A percentile compares a stretch with the other conserved stretches of the same genome.
Evolutionary conservation across 2,329 filamentous ascomycete species (phyloP).

Genomic region (Arthrobotrys musiformis): DNA sequence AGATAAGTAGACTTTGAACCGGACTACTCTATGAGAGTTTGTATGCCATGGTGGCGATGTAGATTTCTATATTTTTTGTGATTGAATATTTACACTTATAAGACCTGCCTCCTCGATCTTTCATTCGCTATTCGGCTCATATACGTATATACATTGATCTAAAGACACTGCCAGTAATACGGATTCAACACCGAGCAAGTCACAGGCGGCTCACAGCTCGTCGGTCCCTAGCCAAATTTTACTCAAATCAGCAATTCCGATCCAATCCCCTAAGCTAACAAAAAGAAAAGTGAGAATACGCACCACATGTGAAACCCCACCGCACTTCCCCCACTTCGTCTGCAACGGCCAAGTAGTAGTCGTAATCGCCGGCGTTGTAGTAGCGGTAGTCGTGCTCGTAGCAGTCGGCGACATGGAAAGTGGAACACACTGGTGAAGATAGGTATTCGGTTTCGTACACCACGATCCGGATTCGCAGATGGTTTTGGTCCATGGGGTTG

Average conservation of each 20-base stretch:
- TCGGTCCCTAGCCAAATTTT: conserved; percentile 6
- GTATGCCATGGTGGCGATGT: too few relatives aligned
- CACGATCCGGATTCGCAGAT: conserved; percentile 9
- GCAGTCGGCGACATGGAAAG: neutral
- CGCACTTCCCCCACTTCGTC: conserved; percentile 24
- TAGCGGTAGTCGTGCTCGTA: neutral
- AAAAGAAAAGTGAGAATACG: neutral
- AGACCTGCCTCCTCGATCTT: too few relatives aligned
- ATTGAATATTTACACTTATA: too few relatives aligned
- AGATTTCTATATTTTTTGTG: too few relatives aligned
- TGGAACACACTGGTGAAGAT: conserved; percentile 18
- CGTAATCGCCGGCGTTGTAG: neutral
- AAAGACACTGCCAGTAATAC: conserved; percentile 27
- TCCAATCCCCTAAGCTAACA: neutral
- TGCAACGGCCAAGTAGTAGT: neutral
- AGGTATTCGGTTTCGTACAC: neutral
- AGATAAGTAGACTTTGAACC: too few relatives aligned
- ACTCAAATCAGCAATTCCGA: neutral
- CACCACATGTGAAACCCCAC: conserved; percentile 1
- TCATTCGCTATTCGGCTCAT: too few relatives aligned
- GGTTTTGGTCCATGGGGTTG: conserved; percentile 14
- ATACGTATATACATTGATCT: neutral
- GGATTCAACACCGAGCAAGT: conserved; percentile 17
- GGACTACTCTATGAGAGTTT: too few relatives aligned
- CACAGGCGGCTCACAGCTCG: neutral